Evolutionary conservation across 139 green algal species (phyloP).

Genomic region (Marvania coccoides): DNA sequence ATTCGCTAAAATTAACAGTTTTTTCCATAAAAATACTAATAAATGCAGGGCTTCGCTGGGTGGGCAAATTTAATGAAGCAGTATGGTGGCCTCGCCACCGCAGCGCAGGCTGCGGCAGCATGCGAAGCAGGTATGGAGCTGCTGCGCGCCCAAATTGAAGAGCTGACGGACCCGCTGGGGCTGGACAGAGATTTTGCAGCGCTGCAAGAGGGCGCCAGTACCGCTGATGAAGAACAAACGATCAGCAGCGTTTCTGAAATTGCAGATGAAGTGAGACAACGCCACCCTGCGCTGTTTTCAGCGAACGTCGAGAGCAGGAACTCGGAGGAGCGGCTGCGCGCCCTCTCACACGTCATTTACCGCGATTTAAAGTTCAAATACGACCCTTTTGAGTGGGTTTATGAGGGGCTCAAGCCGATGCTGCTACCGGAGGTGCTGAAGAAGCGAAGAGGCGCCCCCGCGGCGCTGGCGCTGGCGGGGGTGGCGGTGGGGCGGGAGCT

Average conservation of each 20-base stretch:
- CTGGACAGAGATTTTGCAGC: background rate
- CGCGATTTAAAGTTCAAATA: conserved; percentile 11
- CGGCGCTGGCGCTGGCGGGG: conserved; percentile 30
- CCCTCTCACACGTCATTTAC: conserved; percentile 18
- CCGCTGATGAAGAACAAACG: background rate
- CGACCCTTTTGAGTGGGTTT: conserved; percentile 73
- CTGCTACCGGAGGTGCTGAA: conserved; percentile 35
- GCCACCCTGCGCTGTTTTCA: background rate
- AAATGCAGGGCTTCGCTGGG: too few relatives aligned
- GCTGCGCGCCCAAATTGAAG: background rate
- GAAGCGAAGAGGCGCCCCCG: conserved; percentile 24
- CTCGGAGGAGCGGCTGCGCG: background rate
- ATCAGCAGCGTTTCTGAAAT: too few relatives aligned
- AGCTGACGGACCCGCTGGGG: background rate
- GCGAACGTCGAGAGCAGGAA: background rate
- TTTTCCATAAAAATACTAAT: too few relatives aligned
- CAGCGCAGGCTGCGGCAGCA: background rate
- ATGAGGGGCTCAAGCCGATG: conserved; percentile 55
- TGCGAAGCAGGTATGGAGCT: background rate
- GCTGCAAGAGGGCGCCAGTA: background rate
- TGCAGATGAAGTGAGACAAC: conserved; percentile 1
- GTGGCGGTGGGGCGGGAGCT: conserved; percentile 28
- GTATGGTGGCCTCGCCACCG: background rate
- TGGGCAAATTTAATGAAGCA: background rate
- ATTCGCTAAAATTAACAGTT: too few relatives aligned